phyloP scores from a whole-genome alignment of 2,329 filamentous ascomycete genomes.

The Colletotrichum siamense region DNA sequence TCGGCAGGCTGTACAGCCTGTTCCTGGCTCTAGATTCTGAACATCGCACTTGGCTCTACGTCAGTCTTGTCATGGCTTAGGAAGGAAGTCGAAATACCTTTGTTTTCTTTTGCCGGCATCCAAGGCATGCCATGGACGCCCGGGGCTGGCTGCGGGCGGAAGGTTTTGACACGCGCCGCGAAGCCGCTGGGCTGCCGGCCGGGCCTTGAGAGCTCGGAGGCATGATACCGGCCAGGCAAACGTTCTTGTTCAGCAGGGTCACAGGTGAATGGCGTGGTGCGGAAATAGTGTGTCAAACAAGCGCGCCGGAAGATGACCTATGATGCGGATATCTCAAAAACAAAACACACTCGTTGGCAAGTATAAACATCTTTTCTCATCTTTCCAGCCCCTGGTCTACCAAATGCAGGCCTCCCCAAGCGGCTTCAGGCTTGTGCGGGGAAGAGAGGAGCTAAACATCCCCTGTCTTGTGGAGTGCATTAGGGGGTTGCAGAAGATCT shows the following conservation, averaged over 20 bases:
- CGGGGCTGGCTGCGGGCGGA: not conserved
- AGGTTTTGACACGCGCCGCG: not conserved
- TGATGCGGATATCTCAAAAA: not conserved
- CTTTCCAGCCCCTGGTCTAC: not conserved
- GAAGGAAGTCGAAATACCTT: rapidly evolving
- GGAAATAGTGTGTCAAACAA: not conserved
- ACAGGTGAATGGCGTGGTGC: rapidly evolving
- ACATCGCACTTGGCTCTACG: not conserved
- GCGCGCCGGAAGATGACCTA: not conserved
- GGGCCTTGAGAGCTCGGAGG: not conserved
- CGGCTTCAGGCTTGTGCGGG: not conserved
- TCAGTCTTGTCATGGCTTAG: not conserved
- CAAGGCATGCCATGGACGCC: not conserved
- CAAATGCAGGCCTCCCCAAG: not conserved
- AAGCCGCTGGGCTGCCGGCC: rapidly evolving
- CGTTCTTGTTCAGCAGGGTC: not conserved
- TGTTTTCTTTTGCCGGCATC: not conserved
- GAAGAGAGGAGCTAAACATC: not conserved
- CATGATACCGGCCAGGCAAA: not conserved
- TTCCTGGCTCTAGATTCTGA: not conserved
- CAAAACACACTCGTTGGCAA: not conserved
- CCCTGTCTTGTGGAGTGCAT: not conserved
- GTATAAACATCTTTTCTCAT: not conserved
- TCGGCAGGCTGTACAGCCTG: not conserved
- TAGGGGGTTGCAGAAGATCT: not conserved